Base-by-base conservation (phyloP, 2,329 filamentous ascomycete genomes). In the Fonsecaea monophora region DNA sequence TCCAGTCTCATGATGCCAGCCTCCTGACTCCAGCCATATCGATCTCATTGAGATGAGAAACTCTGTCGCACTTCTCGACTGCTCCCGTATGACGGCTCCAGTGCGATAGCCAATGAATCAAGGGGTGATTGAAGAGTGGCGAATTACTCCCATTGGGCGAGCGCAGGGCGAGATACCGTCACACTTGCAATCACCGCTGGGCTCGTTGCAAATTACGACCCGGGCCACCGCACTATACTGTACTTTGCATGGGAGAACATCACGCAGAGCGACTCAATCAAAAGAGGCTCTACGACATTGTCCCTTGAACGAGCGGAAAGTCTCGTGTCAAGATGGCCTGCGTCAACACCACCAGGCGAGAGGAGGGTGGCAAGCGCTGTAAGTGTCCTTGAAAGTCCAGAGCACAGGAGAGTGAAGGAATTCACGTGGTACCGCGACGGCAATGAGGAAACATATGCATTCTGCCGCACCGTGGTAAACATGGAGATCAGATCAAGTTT, bases 401-500 rank as follows among this genome's bases (percentile, higher is more conserved):
- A 50, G 45, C 8, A 21, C 40, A 21, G 9, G 25, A 25, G 6
- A 9, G n/a, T 21, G 45, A 25, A 10, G 25, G 30, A 25, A 12
- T 50, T 30, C 18, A 50, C 4, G 45, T 50, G 45, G 18, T 13
- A 50, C 45, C 45, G 12, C 30, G 4, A 9, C 45, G 45, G 45
- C 18, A 50, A 21, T 13, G 9, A 50, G 15, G 45, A 21, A 57
- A 35, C 8, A 61, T 57, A 40, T 57, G 54, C 57, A 65, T 45
- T 65, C 58, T 57, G 38, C 57, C 61, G 53, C 53, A 58, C 30
- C 53, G 18, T 34, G 54, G 61, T 57, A 50, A 63, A 63, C 61
- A 57, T 57, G 40, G 40, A 42, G 15, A 7, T 37, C 30, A 12
- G 34, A 40, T 58, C 42, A 45, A 45, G 40, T 45, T 45, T 45